Conservation (phyloP, 1,139 yeast genomes). For the Petasospora fabianii region DNA sequence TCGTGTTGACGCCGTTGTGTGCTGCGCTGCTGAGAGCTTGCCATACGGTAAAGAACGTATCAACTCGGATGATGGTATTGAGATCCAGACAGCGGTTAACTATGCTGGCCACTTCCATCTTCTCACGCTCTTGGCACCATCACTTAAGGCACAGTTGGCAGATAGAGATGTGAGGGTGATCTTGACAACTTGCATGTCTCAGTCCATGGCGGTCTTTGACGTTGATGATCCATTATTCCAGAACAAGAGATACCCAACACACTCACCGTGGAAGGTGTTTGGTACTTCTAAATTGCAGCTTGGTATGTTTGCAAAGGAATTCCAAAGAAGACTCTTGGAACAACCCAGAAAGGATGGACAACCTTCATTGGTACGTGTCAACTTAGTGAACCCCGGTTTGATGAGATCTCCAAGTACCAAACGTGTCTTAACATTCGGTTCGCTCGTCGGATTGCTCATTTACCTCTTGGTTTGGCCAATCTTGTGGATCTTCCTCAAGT, state of each 20-base stretch:
- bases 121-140: slow-evolving; percentile 72
- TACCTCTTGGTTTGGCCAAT: slow-evolving; percentile 75
- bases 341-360: slow-evolving; percentile 49
- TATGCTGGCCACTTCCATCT: slow-evolving; percentile 79
- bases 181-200: slow-evolving; percentile 71
- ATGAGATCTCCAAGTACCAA: slow-evolving; percentile 86
- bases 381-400: slow-evolving; percentile 85
- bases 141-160: slow-evolving; percentile 84
- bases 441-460: slow-evolving; percentile 60
- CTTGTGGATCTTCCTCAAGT: slow-evolving; percentile 77
- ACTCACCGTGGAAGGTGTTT: slow-evolving; percentile 68
- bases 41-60: slow-evolving; percentile 65
- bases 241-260: slow-evolving; percentile 53
- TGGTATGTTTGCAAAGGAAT: slow-evolving; percentile 69
- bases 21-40: slow-evolving; percentile 80
- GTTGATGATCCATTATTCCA: slow-evolving; percentile 66
- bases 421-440: slow-evolving; percentile 74
- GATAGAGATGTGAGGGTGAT: slow-evolving; percentile 88
- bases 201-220: slow-evolving; percentile 66
- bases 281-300: slow-evolving; percentile 80
- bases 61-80: slow-evolving; percentile 77
- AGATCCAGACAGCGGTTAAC: slow-evolving; percentile 77
- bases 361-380: slow-evolving; percentile 66
- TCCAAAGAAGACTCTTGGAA: slow-evolving; percentile 56
- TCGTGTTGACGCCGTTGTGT: slow-evolving; percentile 80